A percentile compares a stretch with the other conserved stretches of the same genome.
phyloP scores from a whole-genome alignment of 2,329 filamentous ascomycete genomes.

The Gaeumannomyces sp. region DNA sequence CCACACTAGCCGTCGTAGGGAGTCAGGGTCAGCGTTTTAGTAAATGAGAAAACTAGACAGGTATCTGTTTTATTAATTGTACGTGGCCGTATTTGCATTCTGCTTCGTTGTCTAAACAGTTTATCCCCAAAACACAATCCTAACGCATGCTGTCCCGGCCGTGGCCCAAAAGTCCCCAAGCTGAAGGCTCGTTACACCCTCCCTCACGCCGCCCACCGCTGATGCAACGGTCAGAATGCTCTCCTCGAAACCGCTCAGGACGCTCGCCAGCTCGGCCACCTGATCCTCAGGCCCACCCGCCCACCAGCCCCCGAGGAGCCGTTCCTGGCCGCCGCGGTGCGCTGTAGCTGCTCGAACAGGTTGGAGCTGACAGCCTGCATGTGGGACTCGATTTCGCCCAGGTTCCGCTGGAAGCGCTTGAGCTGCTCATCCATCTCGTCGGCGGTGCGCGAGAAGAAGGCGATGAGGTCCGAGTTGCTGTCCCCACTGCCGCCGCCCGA shows the following conservation, averaged over 20 bases:
- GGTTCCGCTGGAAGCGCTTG: conserved; percentile 48
- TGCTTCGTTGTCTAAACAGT: background rate
- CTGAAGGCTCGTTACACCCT: conserved; percentile 54
- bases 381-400: conserved; percentile 60
- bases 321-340: conserved; percentile 26
- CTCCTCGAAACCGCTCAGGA: conserved; percentile 59
- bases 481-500: conserved; percentile 39
- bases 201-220: conserved; percentile 52
- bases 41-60: background rate
- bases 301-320: conserved; percentile 21
- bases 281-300: conserved; percentile 36
- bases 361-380: conserved; percentile 56
- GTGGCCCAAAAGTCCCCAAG: conserved; percentile 38
- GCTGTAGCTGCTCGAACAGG: conserved; percentile 53
- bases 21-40: background rate
- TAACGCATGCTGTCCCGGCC: conserved; percentile 15
- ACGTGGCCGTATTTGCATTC: background rate
- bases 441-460: conserved; percentile 56
- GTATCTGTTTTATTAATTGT: background rate
- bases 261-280: conserved; percentile 46
- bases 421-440: conserved; percentile 57
- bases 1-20: background rate
- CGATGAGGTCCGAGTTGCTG: conserved; percentile 53
- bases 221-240: conserved; percentile 58
- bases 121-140: background rate